Base-by-base conservation (phyloP, 179 eudicot species). In the Nepenthes alata region DNA sequence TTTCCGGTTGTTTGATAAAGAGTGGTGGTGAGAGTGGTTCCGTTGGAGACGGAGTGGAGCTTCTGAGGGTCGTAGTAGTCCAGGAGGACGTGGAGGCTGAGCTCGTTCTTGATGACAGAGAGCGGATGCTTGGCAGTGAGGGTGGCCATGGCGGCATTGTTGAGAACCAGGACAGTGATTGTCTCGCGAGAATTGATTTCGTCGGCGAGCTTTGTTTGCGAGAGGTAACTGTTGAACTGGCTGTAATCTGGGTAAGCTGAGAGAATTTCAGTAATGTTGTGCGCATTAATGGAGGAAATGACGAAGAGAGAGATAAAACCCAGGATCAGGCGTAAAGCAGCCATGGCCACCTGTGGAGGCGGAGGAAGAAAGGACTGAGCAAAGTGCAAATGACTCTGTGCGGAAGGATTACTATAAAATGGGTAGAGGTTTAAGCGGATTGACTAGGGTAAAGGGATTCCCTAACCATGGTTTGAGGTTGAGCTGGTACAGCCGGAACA, bases 161-260 rank as follows among this genome's bases (percentile, higher is more conserved):
- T 47, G 35, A 91, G 57, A 4, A 63, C 95, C 7, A 86, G 81
- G 75, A 88, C 87, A 38, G 97, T 91, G 64, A 89, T 74, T 2
- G 97, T 83, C 13, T 70, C 58, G 36, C 85, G 88, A 47, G 74
- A 67, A 83, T 91, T 88, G 82, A 91, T 91, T 11, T 91, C 96
- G 64, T 84, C 91, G 66, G 75, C 81, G 72, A 86, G 96, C 36
- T 77, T 84, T 0, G 97, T 91, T 49, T 72, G 80, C 38, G 89
- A 34, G 38, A 91, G 84, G 69, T 74, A 78, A 55, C 13, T 57
- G 74, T 74, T 82, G 80, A 79, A 88, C 6, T 63, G 60, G 60
- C 71, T 61, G 71, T 82, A 76, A 16, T 82, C 78, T 0, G 91
- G 85, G 62, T 71, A 75, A 12, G 47, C 39, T 15, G 77, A 49